phyloP scores from a whole-genome alignment of 78 protist genomes.

The Monocercomonoides exilis region DNA sequence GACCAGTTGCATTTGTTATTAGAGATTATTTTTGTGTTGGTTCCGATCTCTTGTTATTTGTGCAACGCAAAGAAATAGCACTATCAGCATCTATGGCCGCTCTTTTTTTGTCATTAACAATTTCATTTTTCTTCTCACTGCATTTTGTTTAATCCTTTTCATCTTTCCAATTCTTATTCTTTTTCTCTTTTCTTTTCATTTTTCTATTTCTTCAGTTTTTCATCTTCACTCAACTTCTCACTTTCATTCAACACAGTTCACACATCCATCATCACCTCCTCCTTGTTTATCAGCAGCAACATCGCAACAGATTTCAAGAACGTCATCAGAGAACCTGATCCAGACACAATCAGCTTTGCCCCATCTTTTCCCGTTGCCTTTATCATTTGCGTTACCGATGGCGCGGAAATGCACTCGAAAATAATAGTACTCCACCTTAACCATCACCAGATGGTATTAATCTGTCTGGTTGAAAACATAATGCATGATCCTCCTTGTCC shows the following conservation, averaged over 20 bases:
- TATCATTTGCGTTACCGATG: not conserved
- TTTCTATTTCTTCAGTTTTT: no score
- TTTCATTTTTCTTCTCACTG: not conserved
- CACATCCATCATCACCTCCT: not conserved
- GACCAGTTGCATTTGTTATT: not conserved
- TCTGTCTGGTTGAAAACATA: not conserved
- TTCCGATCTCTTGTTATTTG: not conserved
- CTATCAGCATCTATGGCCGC: no score
- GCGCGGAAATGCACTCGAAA: not conserved
- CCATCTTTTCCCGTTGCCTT: not conserved
- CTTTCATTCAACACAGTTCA: not conserved
- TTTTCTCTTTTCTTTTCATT: not conserved
- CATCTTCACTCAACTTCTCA: not conserved
- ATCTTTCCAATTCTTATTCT: not conserved
- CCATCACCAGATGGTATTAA: not conserved
- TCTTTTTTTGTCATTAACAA: not conserved
- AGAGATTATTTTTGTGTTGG: not conserved
- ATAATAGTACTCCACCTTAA: not conserved
- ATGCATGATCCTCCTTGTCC: constrained; percentile 28
- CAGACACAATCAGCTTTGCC: not conserved
- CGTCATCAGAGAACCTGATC: not conserved
- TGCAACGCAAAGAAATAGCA: not conserved
- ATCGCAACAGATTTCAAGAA: not conserved
- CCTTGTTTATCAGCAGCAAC: not conserved
- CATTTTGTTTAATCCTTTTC: not conserved